Percentiles rank a stretch among this genome's conserved stretches.
Evolutionary conservation across 495 filamentous ascomycete genomes (phyloP).

Genomic region (Lentithecium fluviatile): DNA sequence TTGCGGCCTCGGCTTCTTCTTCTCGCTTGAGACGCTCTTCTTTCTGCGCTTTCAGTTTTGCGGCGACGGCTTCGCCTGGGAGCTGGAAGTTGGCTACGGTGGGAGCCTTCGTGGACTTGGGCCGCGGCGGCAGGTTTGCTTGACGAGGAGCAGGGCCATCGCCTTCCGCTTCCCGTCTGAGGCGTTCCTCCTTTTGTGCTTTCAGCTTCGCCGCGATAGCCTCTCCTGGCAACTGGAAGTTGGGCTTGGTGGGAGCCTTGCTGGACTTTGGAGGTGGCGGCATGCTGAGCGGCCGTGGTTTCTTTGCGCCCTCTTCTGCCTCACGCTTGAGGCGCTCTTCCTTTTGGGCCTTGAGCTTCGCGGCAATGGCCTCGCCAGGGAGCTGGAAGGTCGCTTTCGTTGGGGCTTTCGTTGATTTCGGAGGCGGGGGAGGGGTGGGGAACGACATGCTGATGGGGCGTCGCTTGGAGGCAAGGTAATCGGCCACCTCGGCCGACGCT

Average conservation of each 20-base stretch:
- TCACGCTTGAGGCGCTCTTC: constrained; percentile 59
- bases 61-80: constrained; percentile 69
- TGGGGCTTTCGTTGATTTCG: constrained; percentile 59
- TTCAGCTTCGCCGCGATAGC: constrained; percentile 66
- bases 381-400: constrained; percentile 67
- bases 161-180: constrained; percentile 51
- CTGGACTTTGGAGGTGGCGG: constrained; percentile 53
- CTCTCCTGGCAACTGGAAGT: constrained; percentile 71
- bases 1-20: constrained; percentile 26
- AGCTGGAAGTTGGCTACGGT: constrained; percentile 66
- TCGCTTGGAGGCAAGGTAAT: constrained; percentile 39
- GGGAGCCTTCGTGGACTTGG: constrained; percentile 59
- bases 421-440: constrained; percentile 46
- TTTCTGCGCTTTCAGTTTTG: constrained; percentile 62
- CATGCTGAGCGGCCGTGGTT: constrained; percentile 1
- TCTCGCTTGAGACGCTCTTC: constrained; percentile 58
- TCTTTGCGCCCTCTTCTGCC: constrained; percentile 16
- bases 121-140: constrained; percentile 36
- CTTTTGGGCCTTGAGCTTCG: constrained; percentile 62
- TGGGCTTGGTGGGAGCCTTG: constrained; percentile 60
- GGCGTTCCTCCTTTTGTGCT: constrained; percentile 63
- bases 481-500: constrained; percentile 20
- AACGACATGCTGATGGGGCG: constrained; percentile 44
- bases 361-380: constrained; percentile 70
- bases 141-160: constrained; percentile 31